phyloP scores from a whole-genome alignment of 1,139 yeast species.

The Kodamaea arcana region DNA sequence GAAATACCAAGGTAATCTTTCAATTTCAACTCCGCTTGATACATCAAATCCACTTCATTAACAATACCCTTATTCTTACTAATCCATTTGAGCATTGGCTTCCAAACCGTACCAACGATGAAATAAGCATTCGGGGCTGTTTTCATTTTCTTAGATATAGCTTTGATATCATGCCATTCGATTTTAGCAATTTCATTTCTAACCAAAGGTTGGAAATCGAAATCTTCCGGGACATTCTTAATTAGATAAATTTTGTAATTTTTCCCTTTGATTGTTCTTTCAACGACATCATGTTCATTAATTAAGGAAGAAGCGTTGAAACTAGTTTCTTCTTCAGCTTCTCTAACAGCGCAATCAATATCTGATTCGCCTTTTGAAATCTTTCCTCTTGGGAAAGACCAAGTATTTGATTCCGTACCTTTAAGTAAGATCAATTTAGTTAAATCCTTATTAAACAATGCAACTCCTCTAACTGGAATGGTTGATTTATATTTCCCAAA shows the following conservation, averaged over 20 bases:
- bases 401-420: constrained; percentile 76
- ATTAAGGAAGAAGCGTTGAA: constrained; percentile 71
- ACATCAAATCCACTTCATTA: constrained; percentile 52
- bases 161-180: constrained; percentile 42
- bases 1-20: constrained; percentile 59
- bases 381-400: constrained; percentile 98
- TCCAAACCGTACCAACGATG: constrained; percentile 56
- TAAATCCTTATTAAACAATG: constrained; percentile 69
- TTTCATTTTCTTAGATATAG: constrained; percentile 32
- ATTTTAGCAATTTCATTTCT: constrained; percentile 76
- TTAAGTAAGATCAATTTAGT: constrained; percentile 75
- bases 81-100: constrained; percentile 57
- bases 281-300: constrained; percentile 69
- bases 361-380: constrained; percentile 92
- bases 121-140: constrained; percentile 48
- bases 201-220: constrained; percentile 71
- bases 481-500: constrained; percentile 84
- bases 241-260: constrained; percentile 81
- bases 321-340: constrained; percentile 94
- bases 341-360: constrained; percentile 89
- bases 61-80: constrained; percentile 50
- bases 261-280: constrained; percentile 78
- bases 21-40: constrained; percentile 58
- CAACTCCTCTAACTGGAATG: constrained; percentile 96
- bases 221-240: constrained; percentile 74